Conservation (phyloP, 2,329 filamentous ascomycete genomes). For the Colletotrichum lindemuthianum region DNA sequence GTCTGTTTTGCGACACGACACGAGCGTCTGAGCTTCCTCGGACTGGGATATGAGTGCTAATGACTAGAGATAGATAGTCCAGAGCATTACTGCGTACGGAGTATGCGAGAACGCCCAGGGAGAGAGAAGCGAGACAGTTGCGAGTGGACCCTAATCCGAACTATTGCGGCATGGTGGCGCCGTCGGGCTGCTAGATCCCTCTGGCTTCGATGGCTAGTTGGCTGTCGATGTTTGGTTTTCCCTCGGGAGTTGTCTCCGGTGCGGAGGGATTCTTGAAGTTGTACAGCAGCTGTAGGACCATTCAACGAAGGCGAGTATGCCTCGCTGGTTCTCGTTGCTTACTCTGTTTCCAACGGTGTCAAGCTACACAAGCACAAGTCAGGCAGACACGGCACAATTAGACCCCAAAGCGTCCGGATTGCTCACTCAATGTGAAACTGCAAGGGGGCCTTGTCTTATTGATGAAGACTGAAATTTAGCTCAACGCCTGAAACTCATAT, state of each 20-base stretch:
- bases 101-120: neutral
- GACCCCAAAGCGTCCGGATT: neutral
- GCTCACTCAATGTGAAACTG: slow-evolving; percentile 27
- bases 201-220: too few species aligned
- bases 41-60: neutral
- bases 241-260: neutral
- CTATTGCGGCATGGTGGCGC: neutral
- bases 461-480: slow-evolving; percentile 17
- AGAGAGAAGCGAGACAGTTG: too few species aligned
- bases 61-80: too few species aligned
- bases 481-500: slow-evolving; percentile 27
- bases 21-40: slow-evolving; percentile 11
- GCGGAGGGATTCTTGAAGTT: neutral
- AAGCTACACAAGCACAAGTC: neutral
- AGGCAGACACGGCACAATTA: neutral
- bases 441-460: slow-evolving; percentile 4
- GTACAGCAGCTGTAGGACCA: neutral
- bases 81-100: neutral
- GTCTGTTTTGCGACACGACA: slow-evolving; percentile 11
- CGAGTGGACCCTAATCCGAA: too few species aligned
- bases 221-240: too few species aligned
- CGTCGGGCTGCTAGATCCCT: too few species aligned
- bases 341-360: neutral
- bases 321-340: neutral
- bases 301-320: too few species aligned